Base-by-base conservation (phyloP, 805 yeast species). In the Wickerhamiella siamensis region DNA sequence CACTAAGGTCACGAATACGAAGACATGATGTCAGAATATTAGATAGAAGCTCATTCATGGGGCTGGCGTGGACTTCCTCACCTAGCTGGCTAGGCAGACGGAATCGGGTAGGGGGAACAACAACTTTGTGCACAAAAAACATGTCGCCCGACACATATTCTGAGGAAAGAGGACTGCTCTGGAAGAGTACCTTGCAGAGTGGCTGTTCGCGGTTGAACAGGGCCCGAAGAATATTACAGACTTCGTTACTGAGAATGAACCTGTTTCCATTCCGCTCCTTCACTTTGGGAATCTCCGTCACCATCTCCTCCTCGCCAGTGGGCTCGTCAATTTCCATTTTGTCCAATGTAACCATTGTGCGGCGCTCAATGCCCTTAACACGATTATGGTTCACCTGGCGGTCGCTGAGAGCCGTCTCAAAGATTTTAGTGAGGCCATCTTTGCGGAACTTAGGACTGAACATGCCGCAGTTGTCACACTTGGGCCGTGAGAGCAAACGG, bases 401-500 rank as follows among this genome's bases (percentile, higher is more conserved):
- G 39, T 83, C 95, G 39, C 71, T 71, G 51, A 93, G 70, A 4
- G 93, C 76, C 50, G 77, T 77, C 64, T 91, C 97, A 56, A 91
- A 91, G 48, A 91, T 76, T 66, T 93, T 91, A 47, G 87, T 73
- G 57, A 76, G 79, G 0, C 98, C 98, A 59, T 91, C 99, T 55
- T 87, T 88, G 65, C 98, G 77, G 68, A 79, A 88, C 29, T 79
- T 69, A 42, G 99, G 97, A 36, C 95, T 84, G 61, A 69, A 83
- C 94, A 87, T 83, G 35, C 86, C 83, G 72, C 99, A 91, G 63
- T 87, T 86, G 55, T 83, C 94, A 72, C 99, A 91, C 61, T 78
- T 82, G 43, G 86, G 78, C 61, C 95, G 75, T 38, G 80, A 61
- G 48, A 83, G 64, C 39, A 87, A 61, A 52, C 73, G 73, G 53